These are phyloP conservation scores for Cotoneaster glaucophyllus DNA, from an alignment of 306 rosid genomes.

Conservation along the genomic window DNA sequence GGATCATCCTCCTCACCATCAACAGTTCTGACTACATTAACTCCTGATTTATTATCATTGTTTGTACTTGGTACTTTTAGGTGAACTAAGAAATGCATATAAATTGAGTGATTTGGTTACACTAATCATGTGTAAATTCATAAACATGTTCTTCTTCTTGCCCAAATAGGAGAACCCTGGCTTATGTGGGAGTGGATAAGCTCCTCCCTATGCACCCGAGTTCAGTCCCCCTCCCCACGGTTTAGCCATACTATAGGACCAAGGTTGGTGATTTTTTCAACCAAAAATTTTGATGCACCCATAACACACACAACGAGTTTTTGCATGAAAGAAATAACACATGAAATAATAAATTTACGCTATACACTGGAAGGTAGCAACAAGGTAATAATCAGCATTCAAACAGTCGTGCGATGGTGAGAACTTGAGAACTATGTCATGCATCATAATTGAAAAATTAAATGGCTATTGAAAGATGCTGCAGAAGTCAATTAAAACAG, in stretches of 20 bases:
- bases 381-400: neutral
- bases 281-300: neutral
- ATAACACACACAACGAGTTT: neutral
- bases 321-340: neutral
- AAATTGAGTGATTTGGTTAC: neutral
- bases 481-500: neutral
- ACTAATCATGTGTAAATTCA: neutral
- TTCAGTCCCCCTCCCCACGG: neutral
- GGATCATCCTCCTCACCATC: neutral
- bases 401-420: neutral
- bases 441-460: neutral
- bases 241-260: neutral
- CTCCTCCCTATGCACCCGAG: neutral
- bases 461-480: neutral
- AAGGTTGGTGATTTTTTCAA: slow-evolving; percentile 1
- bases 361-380: neutral
- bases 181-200: neutral
- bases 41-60: neutral
- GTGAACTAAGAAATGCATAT: neutral
- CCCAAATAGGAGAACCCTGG: neutral
- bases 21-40: neutral
- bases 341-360: neutral
- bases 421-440: neutral
- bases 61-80: neutral
- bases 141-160: neutral